phyloP scores from a whole-genome alignment of 768 basidiomycete species.

The Agrocybe pediades region DNA sequence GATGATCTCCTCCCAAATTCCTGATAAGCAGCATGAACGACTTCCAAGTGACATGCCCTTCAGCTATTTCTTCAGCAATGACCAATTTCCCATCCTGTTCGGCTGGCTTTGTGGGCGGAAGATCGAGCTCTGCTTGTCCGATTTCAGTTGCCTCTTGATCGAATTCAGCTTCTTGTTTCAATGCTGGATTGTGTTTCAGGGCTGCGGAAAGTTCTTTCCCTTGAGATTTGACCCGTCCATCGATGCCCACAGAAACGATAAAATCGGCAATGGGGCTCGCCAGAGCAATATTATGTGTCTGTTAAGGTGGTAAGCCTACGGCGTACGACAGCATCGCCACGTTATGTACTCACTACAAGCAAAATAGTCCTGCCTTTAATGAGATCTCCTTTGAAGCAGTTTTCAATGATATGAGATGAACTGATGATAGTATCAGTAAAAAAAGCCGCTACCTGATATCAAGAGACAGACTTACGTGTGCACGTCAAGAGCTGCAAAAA shows the following conservation, averaged over 20 bases:
- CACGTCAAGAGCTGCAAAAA: constrained; percentile 63
- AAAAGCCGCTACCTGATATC: too few relatives aligned
- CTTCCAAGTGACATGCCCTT: constrained; percentile 15
- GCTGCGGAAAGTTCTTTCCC: constrained; percentile 39
- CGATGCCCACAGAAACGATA: constrained; percentile 50
- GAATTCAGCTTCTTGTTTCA: constrained; percentile 38
- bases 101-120: constrained; percentile 15
- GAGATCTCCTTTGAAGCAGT: constrained; percentile 77
- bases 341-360: constrained; percentile 55
- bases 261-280: constrained; percentile 50
- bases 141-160: constrained; percentile 27
- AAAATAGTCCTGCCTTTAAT: constrained; percentile 75
- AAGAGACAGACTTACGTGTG: constrained; percentile 28
- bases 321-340: background rate
- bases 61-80: constrained; percentile 59
- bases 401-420: constrained; percentile 73
- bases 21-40: constrained; percentile 36
- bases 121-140: constrained; percentile 15
- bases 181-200: constrained; percentile 2
- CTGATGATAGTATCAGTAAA: constrained; percentile 60
- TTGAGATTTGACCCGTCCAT: constrained; percentile 51
- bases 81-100: constrained; percentile 55
- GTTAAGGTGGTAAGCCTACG: background rate
- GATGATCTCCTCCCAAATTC: constrained; percentile 34
- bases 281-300: constrained; percentile 52